A percentile compares a stretch with the other conserved stretches of the same genome.
Evolutionary conservation across 2,329 filamentous ascomycete species (phyloP).

Genomic region (Nigrospora sphaerica): DNA sequence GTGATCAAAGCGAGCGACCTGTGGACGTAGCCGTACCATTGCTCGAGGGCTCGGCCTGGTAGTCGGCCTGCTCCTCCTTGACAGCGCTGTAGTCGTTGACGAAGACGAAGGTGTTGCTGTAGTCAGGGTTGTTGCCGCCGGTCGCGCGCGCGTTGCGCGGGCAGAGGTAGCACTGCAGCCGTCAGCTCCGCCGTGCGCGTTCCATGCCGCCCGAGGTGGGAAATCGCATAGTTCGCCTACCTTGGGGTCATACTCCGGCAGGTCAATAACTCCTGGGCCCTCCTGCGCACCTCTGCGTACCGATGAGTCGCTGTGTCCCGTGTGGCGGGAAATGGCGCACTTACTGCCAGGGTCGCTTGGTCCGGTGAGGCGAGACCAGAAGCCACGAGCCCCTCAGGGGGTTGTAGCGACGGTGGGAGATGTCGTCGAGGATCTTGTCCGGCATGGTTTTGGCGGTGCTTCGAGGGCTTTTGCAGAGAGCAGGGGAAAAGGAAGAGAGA

Average conservation of each 20-base stretch:
- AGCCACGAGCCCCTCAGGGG: constrained; percentile 85
- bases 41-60: constrained; percentile 38
- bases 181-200: neutral
- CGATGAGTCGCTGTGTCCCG: neutral
- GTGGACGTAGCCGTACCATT: constrained; percentile 20
- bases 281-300: constrained; percentile 68
- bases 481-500: neutral
- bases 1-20: neutral
- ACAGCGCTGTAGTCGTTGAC: constrained; percentile 98
- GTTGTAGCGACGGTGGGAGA: constrained; percentile 93
- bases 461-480: neutral
- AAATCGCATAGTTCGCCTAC: constrained; percentile 26
- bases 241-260: constrained; percentile 76
- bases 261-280: constrained; percentile 54
- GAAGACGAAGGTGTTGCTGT: constrained; percentile 84
- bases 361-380: constrained; percentile 90
- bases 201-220: too few relatives aligned
- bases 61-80: constrained; percentile 84
- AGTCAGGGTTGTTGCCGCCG: constrained; percentile 80
- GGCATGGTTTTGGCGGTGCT: constrained; percentile 44
- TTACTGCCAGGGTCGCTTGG: constrained; percentile 97
- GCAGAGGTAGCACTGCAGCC: constrained; percentile 80
- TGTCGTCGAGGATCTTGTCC: constrained; percentile 80
- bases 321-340: constrained; percentile 23
- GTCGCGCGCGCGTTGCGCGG: constrained; percentile 84